phyloP scores from a whole-genome alignment of 257 asterid species.

The Mentha longifolia region DNA sequence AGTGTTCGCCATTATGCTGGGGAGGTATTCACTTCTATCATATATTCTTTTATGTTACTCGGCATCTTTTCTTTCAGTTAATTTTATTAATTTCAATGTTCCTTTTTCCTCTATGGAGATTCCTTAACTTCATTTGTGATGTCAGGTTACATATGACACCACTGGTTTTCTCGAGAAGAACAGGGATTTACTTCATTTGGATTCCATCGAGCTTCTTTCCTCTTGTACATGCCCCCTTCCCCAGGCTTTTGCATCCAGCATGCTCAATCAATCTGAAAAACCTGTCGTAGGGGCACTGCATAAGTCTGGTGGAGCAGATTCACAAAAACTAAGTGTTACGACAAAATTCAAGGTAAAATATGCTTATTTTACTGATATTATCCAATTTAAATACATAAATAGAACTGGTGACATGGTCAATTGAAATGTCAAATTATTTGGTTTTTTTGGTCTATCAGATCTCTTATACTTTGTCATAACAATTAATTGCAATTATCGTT shows the following conservation, averaged over 20 bases:
- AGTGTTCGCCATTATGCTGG: slow-evolving; percentile 95
- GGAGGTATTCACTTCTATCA: slow-evolving; percentile 60
- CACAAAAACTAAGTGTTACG: slow-evolving; percentile 91
- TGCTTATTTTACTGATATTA: background rate
- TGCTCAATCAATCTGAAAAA: slow-evolving; percentile 87
- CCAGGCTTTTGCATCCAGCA: slow-evolving; percentile 82
- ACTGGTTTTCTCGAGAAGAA: slow-evolving; percentile 96
- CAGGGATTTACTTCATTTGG: slow-evolving; percentile 89
- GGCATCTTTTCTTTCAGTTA: slow-evolving; percentile 5
- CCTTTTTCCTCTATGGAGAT: slow-evolving; percentile 1
- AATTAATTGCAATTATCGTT: slow-evolving; percentile 23
- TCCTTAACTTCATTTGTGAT: slow-evolving; percentile 27
- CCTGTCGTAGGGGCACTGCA: slow-evolving; percentile 83
- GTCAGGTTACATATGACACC: slow-evolving; percentile 89
- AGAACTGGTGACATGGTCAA: background rate
- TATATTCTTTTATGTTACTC: background rate
- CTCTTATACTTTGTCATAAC: background rate
- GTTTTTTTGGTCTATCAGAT: too few species aligned
- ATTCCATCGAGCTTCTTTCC: slow-evolving; percentile 87
- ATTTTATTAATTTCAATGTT: slow-evolving; percentile 2
- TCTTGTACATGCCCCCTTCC: slow-evolving; percentile 90
- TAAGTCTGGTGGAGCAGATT: slow-evolving; percentile 96
- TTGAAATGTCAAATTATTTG: background rate
- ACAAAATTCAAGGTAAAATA: slow-evolving; percentile 85
- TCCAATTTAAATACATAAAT: background rate